Base-by-base conservation (phyloP, 2,329 filamentous ascomycete species). In the Mycogone perniciosa region DNA sequence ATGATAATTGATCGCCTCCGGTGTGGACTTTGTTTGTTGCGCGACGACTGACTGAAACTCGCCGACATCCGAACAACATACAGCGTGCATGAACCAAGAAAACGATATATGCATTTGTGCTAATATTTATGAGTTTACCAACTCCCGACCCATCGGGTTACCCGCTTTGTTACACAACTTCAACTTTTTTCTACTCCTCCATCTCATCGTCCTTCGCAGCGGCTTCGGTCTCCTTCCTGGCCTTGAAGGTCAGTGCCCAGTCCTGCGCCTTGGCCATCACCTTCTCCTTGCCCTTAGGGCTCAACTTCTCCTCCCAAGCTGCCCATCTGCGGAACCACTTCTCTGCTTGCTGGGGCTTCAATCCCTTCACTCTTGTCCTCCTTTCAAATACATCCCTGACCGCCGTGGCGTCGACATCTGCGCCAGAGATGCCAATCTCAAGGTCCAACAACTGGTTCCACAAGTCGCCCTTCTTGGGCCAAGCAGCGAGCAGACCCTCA, bases 401-500 rank as follows among this genome's bases (percentile, higher is more conserved):
- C 34, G 76, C 76, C 2, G 71, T 81, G 4, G 54, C 46, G 38
- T 76, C 74, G 33, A 82, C 79, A 10, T 76, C 77, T 47, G 68
- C 62, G 27, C 72, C 72, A 38, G 82, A 76, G 34, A 76, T 77
- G 11, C 79, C 76, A 54, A 84, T 78, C 72, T 99, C 93, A 50
- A 96, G 77, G 64, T 96, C 90, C 1, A 96, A 72, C 57, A 95
- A 84, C 69, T 95, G 85, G 68, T 89, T 93, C 92, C 92, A 97
- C 46, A 97, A 75, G 65, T 96, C 90, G 53, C 89, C 82, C 67
- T 89, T 88, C 75, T 95, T 95, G 42, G 90, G 89, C 74, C 86
- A 96, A 4, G 86, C 85, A 34, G 82, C 80, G 6, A 99, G 76
- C 7, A 99, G 76, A 37, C 86, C 87, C 68, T 96, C 92, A 61